A percentile compares a stretch with the other conserved stretches of the same genome.
Evolutionary conservation across 805 yeast species (phyloP).

Genomic region (Wickerhamomyces subpelliculosus): DNA sequence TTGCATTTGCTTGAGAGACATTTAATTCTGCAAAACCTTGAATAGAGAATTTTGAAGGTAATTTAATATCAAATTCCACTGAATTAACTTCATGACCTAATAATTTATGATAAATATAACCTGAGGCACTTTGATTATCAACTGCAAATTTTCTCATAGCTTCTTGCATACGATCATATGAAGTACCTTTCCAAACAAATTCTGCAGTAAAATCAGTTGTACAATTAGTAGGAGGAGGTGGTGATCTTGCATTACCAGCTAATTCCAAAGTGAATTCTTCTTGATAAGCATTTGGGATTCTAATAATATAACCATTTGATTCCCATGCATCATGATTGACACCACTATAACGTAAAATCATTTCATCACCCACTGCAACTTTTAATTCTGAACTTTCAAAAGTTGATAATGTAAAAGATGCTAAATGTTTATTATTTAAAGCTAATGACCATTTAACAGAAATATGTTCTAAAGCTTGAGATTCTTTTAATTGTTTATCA

Average conservation of each 20-base stretch:
- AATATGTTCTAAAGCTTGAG: conserved; percentile 68
- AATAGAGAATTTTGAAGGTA: conserved; percentile 57
- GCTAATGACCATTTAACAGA: conserved; percentile 70
- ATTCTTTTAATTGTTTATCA: conserved; percentile 67
- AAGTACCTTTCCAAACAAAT: conserved; percentile 82
- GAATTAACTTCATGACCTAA: conserved; percentile 74
- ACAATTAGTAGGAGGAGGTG: conserved; percentile 59
- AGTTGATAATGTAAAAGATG: conserved; percentile 61
- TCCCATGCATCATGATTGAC: conserved; percentile 59
- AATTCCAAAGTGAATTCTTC: conserved; percentile 73
- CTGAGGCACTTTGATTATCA: conserved; percentile 60
- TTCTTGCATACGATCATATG: conserved; percentile 77
- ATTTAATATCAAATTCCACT: conserved; percentile 49
- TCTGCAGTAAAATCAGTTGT: conserved; percentile 72
- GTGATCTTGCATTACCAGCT: conserved; percentile 29
- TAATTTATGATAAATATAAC: conserved; percentile 67
- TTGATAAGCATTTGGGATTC: conserved; percentile 57
- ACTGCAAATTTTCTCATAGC: conserved; percentile 71
- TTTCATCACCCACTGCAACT: conserved; percentile 81
- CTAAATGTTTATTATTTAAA: conserved; percentile 57
- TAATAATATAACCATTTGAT: conserved; percentile 62
- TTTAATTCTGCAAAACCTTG: conserved; percentile 68
- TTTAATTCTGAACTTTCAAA: conserved; percentile 59
- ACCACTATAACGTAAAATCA: conserved; percentile 60
- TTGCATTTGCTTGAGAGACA: conserved; percentile 74